Percentiles rank a stretch among this genome's conserved stretches.
Evolutionary conservation across 352 stramenopile species (phyloP).

Genomic region (Phytophthora podocarpi): DNA sequence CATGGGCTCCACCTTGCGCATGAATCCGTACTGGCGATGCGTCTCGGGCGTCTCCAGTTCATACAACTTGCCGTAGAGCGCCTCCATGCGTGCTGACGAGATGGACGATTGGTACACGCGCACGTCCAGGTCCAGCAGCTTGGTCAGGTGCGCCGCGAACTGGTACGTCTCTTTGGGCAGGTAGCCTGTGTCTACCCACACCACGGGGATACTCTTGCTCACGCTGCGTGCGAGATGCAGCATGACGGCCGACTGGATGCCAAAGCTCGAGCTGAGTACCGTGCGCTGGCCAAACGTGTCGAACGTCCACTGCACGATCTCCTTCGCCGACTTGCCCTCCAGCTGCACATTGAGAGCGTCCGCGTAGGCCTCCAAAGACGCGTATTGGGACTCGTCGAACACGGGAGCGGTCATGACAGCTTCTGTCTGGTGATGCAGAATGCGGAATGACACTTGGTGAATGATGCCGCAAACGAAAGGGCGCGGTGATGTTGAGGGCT

Average conservation of each 20-base stretch:
- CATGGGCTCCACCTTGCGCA: conserved; percentile 90
- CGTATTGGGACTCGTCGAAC: conserved; percentile 50
- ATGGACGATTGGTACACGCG: conserved; percentile 80
- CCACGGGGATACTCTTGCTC: conserved; percentile 59
- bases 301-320: conserved; percentile 78
- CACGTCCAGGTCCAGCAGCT: conserved; percentile 73
- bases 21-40: conserved; percentile 79
- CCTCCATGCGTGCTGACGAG: conserved; percentile 82
- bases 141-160: conserved; percentile 69
- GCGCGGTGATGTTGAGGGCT: background rate
- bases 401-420: conserved; percentile 29
- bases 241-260: conserved; percentile 88
- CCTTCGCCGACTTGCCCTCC: conserved; percentile 47
- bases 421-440: conserved; percentile 12
- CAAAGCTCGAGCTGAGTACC: conserved; percentile 86
- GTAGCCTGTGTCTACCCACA: conserved; percentile 89
- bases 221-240: conserved; percentile 70
- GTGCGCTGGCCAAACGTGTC: conserved; percentile 69
- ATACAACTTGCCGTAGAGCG: conserved; percentile 86
- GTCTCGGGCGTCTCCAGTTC: conserved; percentile 71
- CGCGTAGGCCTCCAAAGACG: conserved; percentile 68
- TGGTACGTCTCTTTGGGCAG: conserved; percentile 84
- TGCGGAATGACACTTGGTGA: conserved; percentile 21
- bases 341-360: conserved; percentile 71
- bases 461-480: conserved; percentile 18